phyloP scores from a whole-genome alignment of 2,329 filamentous ascomycete species.

The Penicillium thymicola region DNA sequence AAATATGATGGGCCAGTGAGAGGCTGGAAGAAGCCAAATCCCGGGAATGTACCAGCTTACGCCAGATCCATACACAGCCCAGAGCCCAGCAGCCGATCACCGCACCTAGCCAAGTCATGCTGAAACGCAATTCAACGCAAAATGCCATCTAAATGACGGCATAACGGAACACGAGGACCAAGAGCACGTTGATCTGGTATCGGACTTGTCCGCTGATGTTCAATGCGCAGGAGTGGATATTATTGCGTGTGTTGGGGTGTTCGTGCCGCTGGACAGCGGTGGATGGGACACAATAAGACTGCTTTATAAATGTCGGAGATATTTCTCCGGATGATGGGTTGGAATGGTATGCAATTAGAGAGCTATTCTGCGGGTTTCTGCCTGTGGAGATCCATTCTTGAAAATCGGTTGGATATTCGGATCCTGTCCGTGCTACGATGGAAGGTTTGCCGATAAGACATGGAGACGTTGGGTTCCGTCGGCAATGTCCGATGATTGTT shows the following conservation, averaged over 20 bases:
- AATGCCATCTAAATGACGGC: not conserved
- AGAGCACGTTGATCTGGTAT: not conserved
- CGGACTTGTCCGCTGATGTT: not conserved
- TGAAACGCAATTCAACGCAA: not conserved
- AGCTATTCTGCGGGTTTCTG: not conserved
- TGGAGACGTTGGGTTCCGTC: not conserved
- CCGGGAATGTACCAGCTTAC: not conserved
- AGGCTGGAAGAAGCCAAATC: not conserved
- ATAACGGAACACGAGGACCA: not conserved
- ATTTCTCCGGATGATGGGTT: not conserved
- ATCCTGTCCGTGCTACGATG: not conserved
- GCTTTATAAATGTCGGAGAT: not conserved
- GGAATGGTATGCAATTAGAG: not conserved
- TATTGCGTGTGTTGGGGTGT: not conserved
- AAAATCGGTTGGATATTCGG: not conserved
- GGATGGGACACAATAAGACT: not conserved
- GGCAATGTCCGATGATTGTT: not conserved
- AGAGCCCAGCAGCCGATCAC: not conserved
- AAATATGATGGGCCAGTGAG: not conserved
- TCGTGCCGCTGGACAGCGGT: not conserved
- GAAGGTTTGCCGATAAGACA: not conserved
- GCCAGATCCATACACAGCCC: not conserved
- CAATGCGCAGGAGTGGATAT: not conserved
- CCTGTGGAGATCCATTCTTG: not conserved
- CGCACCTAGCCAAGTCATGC: not conserved